These are phyloP conservation scores for Neocallimastix lanati DNA, from an alignment of 192 early-diverging fungal genomes.

Conservation along the genomic window DNA sequence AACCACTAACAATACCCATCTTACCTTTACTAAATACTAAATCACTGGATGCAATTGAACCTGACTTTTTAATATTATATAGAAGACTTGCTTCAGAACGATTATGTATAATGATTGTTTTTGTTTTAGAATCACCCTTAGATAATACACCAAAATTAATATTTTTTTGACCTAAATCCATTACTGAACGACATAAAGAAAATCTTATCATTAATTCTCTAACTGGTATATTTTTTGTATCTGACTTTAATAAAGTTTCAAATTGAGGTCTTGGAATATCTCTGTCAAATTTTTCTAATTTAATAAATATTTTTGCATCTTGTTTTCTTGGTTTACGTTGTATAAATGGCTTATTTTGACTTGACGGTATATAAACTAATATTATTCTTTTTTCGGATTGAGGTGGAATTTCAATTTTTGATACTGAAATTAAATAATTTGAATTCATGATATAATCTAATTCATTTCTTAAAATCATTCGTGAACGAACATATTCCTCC, in stretches of 20 bases:
- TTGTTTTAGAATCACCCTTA: constrained; percentile 60
- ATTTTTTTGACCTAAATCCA: constrained; percentile 89
- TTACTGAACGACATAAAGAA: constrained; percentile 60
- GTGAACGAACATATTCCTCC: constrained; percentile 51
- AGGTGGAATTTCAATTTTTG: constrained; percentile 40
- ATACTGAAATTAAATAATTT: constrained; percentile 41
- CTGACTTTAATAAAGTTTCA: constrained; percentile 38
- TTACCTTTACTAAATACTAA: constrained; percentile 58
- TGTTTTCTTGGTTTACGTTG: constrained; percentile 57
- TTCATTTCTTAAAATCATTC: constrained; percentile 48
- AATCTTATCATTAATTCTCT: constrained; percentile 80
- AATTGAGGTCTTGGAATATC: constrained; percentile 68
- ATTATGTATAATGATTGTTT: constrained; percentile 77
- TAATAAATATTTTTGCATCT: constrained; percentile 68
- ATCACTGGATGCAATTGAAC: constrained; percentile 83
- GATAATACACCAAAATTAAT: constrained; percentile 92
- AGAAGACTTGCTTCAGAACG: constrained; percentile 73
- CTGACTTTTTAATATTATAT: constrained; percentile 83
- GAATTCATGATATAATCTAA: constrained; percentile 51
- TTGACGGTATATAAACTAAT: constrained; percentile 50
- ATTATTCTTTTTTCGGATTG: constrained; percentile 47
- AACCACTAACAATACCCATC: constrained; percentile 74
- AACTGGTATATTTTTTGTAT: constrained; percentile 47
- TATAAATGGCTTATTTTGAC: constrained; percentile 29
- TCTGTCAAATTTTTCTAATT: constrained; percentile 69